Percentiles rank a stretch among this genome's conserved stretches.
These are phyloP conservation scores for Leccinum aurantiacum DNA, from an alignment of 768 basidiomycete species.

Conservation along the genomic window DNA sequence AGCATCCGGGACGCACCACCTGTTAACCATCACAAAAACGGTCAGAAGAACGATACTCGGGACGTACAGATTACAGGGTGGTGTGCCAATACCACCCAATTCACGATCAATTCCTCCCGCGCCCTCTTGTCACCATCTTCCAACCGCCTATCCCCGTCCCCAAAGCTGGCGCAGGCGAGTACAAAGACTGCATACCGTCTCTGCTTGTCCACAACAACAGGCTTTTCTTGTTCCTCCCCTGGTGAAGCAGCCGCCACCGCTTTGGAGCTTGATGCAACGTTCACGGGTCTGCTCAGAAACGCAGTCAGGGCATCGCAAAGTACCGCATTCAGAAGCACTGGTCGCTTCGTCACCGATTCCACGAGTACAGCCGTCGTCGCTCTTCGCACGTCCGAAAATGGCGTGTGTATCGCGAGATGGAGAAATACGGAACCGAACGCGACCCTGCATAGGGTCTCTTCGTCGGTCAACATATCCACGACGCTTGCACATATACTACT, in stretches of 20 bases:
- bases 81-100: slow-evolving; percentile 69
- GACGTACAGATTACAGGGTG: slow-evolving; percentile 63
- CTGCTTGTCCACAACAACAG: slow-evolving; percentile 47
- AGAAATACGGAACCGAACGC: slow-evolving; percentile 67
- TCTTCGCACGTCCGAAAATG: slow-evolving; percentile 54
- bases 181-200: slow-evolving; percentile 53
- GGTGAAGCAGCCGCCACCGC: slow-evolving; percentile 11
- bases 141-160: slow-evolving; percentile 30
- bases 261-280: slow-evolving; percentile 14
- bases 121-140: slow-evolving; percentile 25
- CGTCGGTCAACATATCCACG: not conserved
- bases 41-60: not conserved
- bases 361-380: slow-evolving; percentile 45
- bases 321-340: slow-evolving; percentile 50
- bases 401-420: slow-evolving; percentile 63
- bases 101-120: slow-evolving; percentile 48
- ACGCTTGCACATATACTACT: not conserved
- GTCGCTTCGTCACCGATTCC: slow-evolving; percentile 37
- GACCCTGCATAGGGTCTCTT: slow-evolving; percentile 37
- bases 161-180: slow-evolving; percentile 49
- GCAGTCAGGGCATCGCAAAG: slow-evolving; percentile 59
- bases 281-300: slow-evolving; percentile 42
- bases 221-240: slow-evolving; percentile 39
- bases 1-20: slow-evolving; percentile 20
- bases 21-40: not conserved